Evolutionary conservation across 1,139 yeast genomes (phyloP), one percentile per base, ranked within the genome.

Genomic region (Taphrina betulina): DNA sequence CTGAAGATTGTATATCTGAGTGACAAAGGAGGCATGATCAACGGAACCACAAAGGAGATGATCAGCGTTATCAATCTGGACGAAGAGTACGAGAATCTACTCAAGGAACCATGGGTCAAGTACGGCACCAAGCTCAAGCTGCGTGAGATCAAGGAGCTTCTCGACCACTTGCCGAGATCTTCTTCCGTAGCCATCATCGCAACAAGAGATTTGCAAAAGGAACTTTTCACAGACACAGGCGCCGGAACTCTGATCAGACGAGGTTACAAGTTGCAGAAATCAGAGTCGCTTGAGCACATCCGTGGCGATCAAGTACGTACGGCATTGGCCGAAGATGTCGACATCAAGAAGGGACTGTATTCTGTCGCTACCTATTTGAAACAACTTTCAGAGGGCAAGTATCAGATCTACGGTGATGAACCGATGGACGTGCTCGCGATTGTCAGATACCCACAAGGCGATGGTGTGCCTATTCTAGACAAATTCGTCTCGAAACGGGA

Each of bases 161-260:
- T 92, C 68, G 92, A 87, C 73, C 92, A 85, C 68, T 79, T 92
- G 68, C 99, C 99, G 60, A 82, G 97, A 70, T 87, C 97, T 8
- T 89, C 96, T 0, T 89, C 97, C 4, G 99, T 92, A 53, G 98
- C 99, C 43, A 92, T 92, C 68, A 92, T 92, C 66, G 87, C 92
- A 64, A 96, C 94, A 45, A 80, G 87, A 66, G 97, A 92, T 69
- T 78, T 92, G 67, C 98, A 94, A 73, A 92, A 90, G 72, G 99
- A 92, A 72, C 80, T 92, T 67, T 92, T 92, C 73, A 92, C 99
- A 52, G 98, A 94, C 69, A 85, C 96, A 14, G 99, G 99, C 71
- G 99, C 98, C 45, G 99, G 99, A 68, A 92, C 99, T 53, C 78
- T 92, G 75, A 89, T 92, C 66, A 85, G 98, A 78, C 82, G 98